Percentiles rank a stretch among this genome's conserved stretches.
These are phyloP conservation scores for Boletus tylopilopsis DNA, from an alignment of 768 basidiomycete species.

Conservation along the genomic window DNA sequence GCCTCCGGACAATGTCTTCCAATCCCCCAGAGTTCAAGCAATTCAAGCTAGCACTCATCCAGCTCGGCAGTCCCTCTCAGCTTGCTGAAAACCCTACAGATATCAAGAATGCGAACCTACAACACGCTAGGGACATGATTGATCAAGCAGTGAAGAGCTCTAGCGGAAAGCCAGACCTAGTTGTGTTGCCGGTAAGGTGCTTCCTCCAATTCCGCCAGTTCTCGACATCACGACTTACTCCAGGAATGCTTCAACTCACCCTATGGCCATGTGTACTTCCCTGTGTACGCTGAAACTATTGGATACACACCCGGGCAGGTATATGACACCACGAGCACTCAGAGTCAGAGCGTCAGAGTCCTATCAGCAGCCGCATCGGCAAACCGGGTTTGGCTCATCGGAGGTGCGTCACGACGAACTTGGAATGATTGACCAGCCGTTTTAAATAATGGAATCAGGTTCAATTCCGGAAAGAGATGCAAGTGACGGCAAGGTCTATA, in stretches of 20 bases:
- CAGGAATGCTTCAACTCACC: slow-evolving; percentile 91
- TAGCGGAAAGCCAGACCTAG: slow-evolving; percentile 60
- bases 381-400: slow-evolving; percentile 83
- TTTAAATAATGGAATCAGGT: slow-evolving; percentile 48
- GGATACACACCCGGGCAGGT: slow-evolving; percentile 52
- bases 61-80: slow-evolving; percentile 70
- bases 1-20: slow-evolving; percentile 24
- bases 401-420: slow-evolving; percentile 47
- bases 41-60: slow-evolving; percentile 86
- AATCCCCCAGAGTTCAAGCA: slow-evolving; percentile 48
- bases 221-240: background rate
- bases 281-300: slow-evolving; percentile 78
- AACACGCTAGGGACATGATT: slow-evolving; percentile 79
- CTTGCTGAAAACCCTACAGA: slow-evolving; percentile 22
- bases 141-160: slow-evolving; percentile 54
- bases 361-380: slow-evolving; percentile 79
- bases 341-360: slow-evolving; percentile 78
- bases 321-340: slow-evolving; percentile 52
- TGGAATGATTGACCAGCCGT: background rate
- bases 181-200: slow-evolving; percentile 75
- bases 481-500: slow-evolving; percentile 69
- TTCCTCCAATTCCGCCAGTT: background rate
- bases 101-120: slow-evolving; percentile 70
- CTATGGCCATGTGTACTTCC: slow-evolving; percentile 77
- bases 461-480: slow-evolving; percentile 86